Percentiles rank a stretch among this genome's conserved stretches.
Conservation (phyloP, 1,284 basidiomycete genomes). For the Leccinum cinnamomeum region DNA sequence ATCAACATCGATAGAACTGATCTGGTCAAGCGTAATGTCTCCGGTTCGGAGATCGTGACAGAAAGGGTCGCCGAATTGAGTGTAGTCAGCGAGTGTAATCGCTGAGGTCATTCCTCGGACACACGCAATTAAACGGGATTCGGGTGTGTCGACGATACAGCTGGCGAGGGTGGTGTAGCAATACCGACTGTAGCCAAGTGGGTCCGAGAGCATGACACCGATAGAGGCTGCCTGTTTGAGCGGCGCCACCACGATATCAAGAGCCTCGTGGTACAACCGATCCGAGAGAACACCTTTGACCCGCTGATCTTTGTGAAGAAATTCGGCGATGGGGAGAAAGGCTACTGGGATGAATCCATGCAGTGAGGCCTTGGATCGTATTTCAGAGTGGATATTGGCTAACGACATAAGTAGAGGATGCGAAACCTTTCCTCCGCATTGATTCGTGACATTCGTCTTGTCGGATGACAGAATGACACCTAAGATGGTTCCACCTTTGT, state of each 20-base stretch:
- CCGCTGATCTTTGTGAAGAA: too few species aligned
- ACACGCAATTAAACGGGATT: not conserved
- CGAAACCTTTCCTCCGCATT: slow-evolving; percentile 22
- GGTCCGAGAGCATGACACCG: not conserved
- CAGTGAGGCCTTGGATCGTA: too few species aligned
- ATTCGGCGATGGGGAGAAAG: too few species aligned
- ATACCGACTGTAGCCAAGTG: not conserved
- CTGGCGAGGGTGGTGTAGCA: not conserved
- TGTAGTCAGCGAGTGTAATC: not conserved
- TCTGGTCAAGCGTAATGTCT: not conserved
- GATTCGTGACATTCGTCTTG: slow-evolving; percentile 36
- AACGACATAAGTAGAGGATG: too few species aligned
- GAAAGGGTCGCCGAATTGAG: not conserved
- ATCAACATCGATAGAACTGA: not conserved
- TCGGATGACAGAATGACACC: slow-evolving; percentile 32
- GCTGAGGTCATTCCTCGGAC: not conserved
- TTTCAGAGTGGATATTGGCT: too few species aligned
- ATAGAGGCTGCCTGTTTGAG: not conserved
- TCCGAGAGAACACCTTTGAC: too few species aligned
- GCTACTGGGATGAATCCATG: too few species aligned
- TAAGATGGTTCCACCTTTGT: slow-evolving; percentile 6
- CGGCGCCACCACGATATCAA: not conserved
- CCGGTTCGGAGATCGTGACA: not conserved
- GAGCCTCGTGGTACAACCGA: too few species aligned
- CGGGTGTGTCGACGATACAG: not conserved